Evolutionary conservation across 495 filamentous ascomycete species (phyloP), one percentile per base, ranked within the genome.

Genomic region (Podospora pseudopauciseta): DNA sequence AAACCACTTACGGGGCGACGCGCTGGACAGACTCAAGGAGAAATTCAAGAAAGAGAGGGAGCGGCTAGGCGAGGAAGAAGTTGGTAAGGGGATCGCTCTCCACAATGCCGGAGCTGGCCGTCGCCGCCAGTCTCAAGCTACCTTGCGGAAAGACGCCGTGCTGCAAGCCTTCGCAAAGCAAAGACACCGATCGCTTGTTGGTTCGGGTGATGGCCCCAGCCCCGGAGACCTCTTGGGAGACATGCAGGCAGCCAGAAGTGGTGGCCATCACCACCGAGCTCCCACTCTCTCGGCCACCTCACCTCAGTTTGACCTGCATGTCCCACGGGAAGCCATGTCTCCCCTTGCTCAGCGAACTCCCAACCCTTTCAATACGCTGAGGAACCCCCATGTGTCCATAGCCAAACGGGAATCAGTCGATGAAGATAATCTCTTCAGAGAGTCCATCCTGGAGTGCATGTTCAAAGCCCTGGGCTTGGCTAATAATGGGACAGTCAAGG

Each of bases 381-480:
- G 85, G 4, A 80, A 88, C 58, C 78, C 73, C 39, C 83, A 85
- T 53, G 73, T 85, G 6, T 74, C 82, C 11, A 78, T 89, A 16
- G 87, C 89, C 68, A 88, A 88, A 7, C 88, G 91, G 68, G 91
- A 96, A 28, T 88, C 89, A 4, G 74, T 93, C 15, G 88, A 97
- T 66, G 95, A 97, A 71, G 94, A 97, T 71, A 85, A 87, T 64
- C 72, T 94, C 11, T 98, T 98, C 76, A 85, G 96, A 19, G 91
- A 92, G 69, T 94, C 93, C 0, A 92, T 98, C 20, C 79, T 97
- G 20, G 94, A 97, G 65, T 98, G 95, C 75, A 96, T 98, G 73
- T 92, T 97, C 79, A 97, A 96, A 75, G 91, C 93, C 13, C 91
- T 99, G 71, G 95, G 95, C 2, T 79, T 99, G 68, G 90, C 89